Base-by-base conservation (phyloP, 306 rosid species). In the Calophaca sinica region DNA sequence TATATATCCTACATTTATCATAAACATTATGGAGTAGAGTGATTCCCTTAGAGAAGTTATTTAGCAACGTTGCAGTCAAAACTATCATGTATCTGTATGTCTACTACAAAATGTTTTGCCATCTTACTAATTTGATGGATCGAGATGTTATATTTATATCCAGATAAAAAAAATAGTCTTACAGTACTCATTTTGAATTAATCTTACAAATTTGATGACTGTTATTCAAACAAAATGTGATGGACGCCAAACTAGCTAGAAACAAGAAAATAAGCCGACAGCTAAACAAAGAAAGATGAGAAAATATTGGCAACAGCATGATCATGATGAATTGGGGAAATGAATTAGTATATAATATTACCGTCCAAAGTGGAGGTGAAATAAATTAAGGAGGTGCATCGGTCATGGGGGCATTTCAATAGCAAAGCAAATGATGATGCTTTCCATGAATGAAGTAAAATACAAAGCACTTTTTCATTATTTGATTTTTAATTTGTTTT, bases 341-440 rank as follows among this genome's bases (percentile, higher is more conserved):
- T 49, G 36, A 33, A 33, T 33, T 33, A 33, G 12, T 62, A 87
- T 54, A 87, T 53, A 62, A 87, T 60, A 63, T 81, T 72, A 78
- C 88, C 87, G 84, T 90, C 75, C 77, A 93, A 87, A 89, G 97
- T 93, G 96, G 91, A 84, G 87, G 74, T 57, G 66, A 68, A 84
- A 73, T 74, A 84, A 78, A 80, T 59, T 44, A 77, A 74, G 15
- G 73, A 68, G 80, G 73, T 38, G 72, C 61, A 68, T 8, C 2
- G 57, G 59, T 65, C 69, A 26, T 62, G 52, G 60, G 58, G 81
- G 79, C 39, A 81, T 52, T 75, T 62, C 28, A 59, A 72, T 79
- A 66, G 79, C 38, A 6, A 13, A 31, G 15, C 58, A 39, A 74
- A 85, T 84, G 71, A 94, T 91, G 91, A 89, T 89, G 96, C 54